Conservation (phyloP, 2,329 filamentous ascomycete species). For the Tolypocladium endophyticum region DNA sequence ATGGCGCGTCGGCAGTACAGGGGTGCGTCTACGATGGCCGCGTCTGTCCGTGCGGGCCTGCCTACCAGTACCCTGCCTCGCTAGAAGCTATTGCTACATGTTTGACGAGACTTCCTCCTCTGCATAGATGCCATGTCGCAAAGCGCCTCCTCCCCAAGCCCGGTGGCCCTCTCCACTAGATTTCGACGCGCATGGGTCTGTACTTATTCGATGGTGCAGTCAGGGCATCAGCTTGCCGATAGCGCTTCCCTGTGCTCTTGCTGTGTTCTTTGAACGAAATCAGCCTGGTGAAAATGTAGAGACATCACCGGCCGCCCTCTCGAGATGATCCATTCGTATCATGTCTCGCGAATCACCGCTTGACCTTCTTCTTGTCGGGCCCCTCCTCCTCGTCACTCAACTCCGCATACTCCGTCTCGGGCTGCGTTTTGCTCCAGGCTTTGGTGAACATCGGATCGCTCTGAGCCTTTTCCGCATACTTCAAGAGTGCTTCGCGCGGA, state of each 20-base stretch:
- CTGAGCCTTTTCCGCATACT: conserved; percentile 88
- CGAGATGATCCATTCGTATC: background rate
- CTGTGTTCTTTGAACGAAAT: background rate
- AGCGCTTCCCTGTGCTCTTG: background rate
- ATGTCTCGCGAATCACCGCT: conserved; percentile 29
- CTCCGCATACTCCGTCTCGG: conserved; percentile 83
- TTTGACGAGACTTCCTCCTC: background rate
- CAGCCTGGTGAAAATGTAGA: background rate
- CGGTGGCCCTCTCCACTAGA: background rate
- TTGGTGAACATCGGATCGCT: conserved; percentile 92
- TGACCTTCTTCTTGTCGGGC: conserved; percentile 55
- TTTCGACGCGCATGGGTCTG: background rate
- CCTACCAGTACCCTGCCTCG: background rate
- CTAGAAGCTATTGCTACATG: background rate
- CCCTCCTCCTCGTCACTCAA: conserved; percentile 73
- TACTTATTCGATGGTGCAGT: background rate
- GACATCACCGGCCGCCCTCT: background rate
- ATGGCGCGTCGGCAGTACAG: background rate
- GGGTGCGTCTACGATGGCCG: background rate
- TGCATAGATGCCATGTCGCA: background rate
- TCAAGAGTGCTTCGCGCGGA: conserved; percentile 83
- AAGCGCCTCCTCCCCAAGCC: background rate
- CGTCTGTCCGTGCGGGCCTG: background rate
- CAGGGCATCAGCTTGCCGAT: background rate
- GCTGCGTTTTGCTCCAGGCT: conserved; percentile 87